A percentile compares a stretch with the other conserved stretches of the same genome.
Evolutionary conservation across 805 yeast genomes (phyloP).

Genomic region (Wickerhamomyces silvicola): DNA sequence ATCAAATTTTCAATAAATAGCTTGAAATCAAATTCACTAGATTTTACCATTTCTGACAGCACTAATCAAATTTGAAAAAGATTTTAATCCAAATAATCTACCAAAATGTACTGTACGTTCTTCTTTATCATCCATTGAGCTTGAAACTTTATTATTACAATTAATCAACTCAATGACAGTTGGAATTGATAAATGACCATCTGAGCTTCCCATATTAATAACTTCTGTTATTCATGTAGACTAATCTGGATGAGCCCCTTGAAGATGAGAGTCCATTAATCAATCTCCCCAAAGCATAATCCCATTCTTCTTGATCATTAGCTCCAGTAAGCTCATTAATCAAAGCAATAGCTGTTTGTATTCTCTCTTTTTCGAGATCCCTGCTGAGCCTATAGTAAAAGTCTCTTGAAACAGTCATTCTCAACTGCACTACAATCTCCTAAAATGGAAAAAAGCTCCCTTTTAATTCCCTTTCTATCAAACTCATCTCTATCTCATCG

Average conservation of each 20-base stretch:
- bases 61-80: slow-evolving; percentile 43
- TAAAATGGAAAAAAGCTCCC: background rate
- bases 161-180: slow-evolving; percentile 31
- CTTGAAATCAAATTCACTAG: slow-evolving; percentile 26
- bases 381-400: slow-evolving; percentile 74
- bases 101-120: slow-evolving; percentile 80
- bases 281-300: slow-evolving; percentile 72
- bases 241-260: slow-evolving; percentile 78
- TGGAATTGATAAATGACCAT: slow-evolving; percentile 28
- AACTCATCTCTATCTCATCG: too few relatives aligned
- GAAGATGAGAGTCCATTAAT: slow-evolving; percentile 77
- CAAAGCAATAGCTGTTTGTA: slow-evolving; percentile 61
- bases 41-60: too few relatives aligned
- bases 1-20: slow-evolving; percentile 42
- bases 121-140: slow-evolving; percentile 67
- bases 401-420: slow-evolving; percentile 62
- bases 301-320: slow-evolving; percentile 55
- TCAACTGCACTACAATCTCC: background rate
- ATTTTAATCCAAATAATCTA: slow-evolving; percentile 75
- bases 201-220: slow-evolving; percentile 29
- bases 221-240: slow-evolving; percentile 82
- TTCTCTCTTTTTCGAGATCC: slow-evolving; percentile 65
- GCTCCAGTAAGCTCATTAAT: slow-evolving; percentile 50
- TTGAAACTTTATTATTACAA: slow-evolving; percentile 30
- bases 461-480: background rate